Base-by-base conservation (phyloP, 371 early-diverging fungal genomes). In the Mortierella polycephala region DNA sequence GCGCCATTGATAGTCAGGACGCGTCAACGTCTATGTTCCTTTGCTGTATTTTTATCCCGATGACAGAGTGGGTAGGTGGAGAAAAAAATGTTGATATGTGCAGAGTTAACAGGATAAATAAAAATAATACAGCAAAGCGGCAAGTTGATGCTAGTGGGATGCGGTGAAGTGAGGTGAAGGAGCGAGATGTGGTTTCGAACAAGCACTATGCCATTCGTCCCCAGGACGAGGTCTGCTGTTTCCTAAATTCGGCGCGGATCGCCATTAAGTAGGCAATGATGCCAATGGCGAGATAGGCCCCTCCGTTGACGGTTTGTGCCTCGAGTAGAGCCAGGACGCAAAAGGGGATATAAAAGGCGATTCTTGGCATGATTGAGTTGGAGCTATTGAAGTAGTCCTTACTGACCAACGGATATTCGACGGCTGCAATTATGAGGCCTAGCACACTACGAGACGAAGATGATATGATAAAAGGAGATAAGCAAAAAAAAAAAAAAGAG, bases 261-360 rank as follows among this genome's bases (percentile, higher is more conserved):
- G 79, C 79, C 69, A 69, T 61, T 20, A 79, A 16, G 10, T 79
- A 79, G 16, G 69, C 79, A 10, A 79, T 23, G 20, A 63, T 72
- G 18, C 69, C 79, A 39, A 79, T 79, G 14, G 69, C 66, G 2
- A 79, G 69, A 49, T 79, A 79, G 30, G 69, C 60, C 20, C 67
- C 72, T 58, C 79, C 79, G 30, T 79, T 72, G 40, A 69, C 66
- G 9, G 73, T 66, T 30, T 79, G 79, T 10, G 66, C 69, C 18
- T 65, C 69, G 10, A 79, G 62, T 20, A 73, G 12, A 12, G 73
- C 30, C n/a, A 79, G 12, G 57, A 72, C 79, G 6, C 60, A 49
- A 8, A 79, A 13, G 11, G 73, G 79, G 57, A 79, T 72, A 51
- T 61, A 79, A n/a, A 72, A 62, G 5, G 69, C 73, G 30, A 79